Conservation (phyloP, 805 yeast genomes). For the Candida ipomoeae region DNA sequence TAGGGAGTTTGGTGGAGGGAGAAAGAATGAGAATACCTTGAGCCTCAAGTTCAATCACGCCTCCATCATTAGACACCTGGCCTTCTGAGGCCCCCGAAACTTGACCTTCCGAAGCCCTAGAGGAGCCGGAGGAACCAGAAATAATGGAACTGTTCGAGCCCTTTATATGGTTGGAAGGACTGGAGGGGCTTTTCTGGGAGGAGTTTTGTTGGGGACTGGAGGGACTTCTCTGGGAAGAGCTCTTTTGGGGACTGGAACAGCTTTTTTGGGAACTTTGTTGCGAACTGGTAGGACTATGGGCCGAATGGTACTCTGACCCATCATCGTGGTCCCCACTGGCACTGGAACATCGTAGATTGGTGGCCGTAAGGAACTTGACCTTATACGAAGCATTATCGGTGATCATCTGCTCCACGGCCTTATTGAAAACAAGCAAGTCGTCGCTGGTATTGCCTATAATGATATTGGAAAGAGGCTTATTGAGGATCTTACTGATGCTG, state of each 20-base stretch:
- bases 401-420: slow-evolving; percentile 68
- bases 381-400: slow-evolving; percentile 72
- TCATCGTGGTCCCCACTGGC: not conserved
- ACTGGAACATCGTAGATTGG: slow-evolving; percentile 20
- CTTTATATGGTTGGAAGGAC: no score
- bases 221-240: no score
- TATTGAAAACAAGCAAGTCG: slow-evolving; percentile 64
- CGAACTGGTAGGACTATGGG: no score
- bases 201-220: no score
- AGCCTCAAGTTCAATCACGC: slow-evolving; percentile 75
- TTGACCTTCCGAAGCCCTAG: slow-evolving; percentile 20
- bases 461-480: slow-evolving; percentile 56
- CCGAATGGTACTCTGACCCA: not conserved
- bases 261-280: no score
- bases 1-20: slow-evolving; percentile 49
- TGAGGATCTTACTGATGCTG: slow-evolving; percentile 47
- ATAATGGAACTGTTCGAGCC: no score
- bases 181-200: no score
- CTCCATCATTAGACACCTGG: slow-evolving; percentile 51
- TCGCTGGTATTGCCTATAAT: slow-evolving; percentile 56
- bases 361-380: slow-evolving; percentile 64
- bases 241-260: no score
- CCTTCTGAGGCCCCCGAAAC: slow-evolving; percentile 18
- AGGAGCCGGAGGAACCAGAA: not conserved
- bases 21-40: slow-evolving; percentile 86